Percentiles rank a stretch among this genome's conserved stretches.
These are phyloP conservation scores for Tympanopsis confertula DNA, from an alignment of 2,329 filamentous ascomycete species.

Conservation along the genomic window DNA sequence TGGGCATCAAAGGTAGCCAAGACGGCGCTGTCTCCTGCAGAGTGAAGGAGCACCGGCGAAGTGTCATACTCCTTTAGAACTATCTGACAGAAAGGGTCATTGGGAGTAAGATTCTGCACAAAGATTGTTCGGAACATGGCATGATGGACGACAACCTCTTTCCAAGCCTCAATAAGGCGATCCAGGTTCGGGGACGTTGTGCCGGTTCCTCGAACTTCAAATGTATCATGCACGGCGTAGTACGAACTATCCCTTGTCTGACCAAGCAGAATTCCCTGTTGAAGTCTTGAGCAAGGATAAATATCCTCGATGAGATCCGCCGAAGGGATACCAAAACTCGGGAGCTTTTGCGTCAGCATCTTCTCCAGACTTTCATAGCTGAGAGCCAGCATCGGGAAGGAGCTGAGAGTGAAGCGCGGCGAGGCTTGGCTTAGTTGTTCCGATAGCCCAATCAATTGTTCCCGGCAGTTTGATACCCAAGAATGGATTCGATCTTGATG, in stretches of 20 bases:
- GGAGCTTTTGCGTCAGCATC: not conserved
- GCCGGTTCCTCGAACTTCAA: slow-evolving; percentile 13
- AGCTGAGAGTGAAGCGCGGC: not conserved
- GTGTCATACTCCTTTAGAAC: not conserved
- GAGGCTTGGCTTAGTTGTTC: not conserved
- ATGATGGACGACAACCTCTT: not conserved
- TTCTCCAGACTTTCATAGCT: not conserved
- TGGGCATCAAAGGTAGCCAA: not conserved
- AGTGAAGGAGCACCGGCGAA: not conserved
- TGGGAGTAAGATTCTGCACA: not conserved
- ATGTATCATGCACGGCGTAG: slow-evolving; percentile 23
- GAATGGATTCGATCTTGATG: not conserved
- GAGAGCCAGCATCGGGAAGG: not conserved
- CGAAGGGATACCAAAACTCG: not conserved
- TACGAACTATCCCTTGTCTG: slow-evolving; percentile 16
- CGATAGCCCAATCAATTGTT: not conserved
- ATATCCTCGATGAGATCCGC: not conserved
- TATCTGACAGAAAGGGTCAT: not conserved
- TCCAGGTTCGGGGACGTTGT: not conserved
- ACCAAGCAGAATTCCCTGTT: slow-evolving; percentile 21
- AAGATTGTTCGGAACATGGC: not conserved
- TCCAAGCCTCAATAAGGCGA: not conserved
- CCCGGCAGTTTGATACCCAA: not conserved
- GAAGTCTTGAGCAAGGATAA: slow-evolving; percentile 23
- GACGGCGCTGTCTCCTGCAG: not conserved